These are phyloP conservation scores for Barnettozyma salicaria DNA, from an alignment of 805 yeast species.

Conservation along the genomic window DNA sequence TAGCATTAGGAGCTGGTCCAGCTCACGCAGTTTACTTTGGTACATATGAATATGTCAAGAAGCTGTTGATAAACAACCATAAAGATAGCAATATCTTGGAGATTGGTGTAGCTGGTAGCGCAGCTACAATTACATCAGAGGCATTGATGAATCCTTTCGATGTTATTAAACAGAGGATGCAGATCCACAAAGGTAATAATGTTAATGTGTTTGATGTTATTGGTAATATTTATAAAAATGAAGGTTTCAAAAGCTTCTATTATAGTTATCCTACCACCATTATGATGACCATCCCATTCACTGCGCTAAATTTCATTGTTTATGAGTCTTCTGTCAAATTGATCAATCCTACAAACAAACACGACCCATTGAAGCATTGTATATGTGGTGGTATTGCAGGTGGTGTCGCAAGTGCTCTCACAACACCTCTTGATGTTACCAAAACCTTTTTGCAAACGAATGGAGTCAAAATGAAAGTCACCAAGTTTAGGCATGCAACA, in stretches of 20 bases:
- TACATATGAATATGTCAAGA: constrained; percentile 72
- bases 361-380: constrained; percentile 92
- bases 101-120: constrained; percentile 85
- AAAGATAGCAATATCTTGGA: constrained; percentile 62
- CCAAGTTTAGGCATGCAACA: constrained; percentile 68
- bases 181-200: constrained; percentile 30
- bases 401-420: constrained; percentile 88
- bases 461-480: constrained; percentile 41
- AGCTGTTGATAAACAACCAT: constrained; percentile 29
- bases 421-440: constrained; percentile 91
- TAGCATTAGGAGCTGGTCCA: constrained; percentile 94
- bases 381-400: constrained; percentile 92
- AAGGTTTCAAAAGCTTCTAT: constrained; percentile 74
- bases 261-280: constrained; percentile 94
- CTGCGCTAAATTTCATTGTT: constrained; percentile 88
- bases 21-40: constrained; percentile 98
- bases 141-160: constrained; percentile 98
- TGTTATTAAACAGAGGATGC: constrained; percentile 94
- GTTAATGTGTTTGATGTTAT: constrained; percentile 7
- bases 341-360: constrained; percentile 68
- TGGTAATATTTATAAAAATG: constrained; percentile 31
- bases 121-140: constrained; percentile 85
- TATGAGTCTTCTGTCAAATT: constrained; percentile 74
- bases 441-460: constrained; percentile 88
- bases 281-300: constrained; percentile 87